Base-by-base conservation (phyloP, 352 stramenopile genomes). In the Pythium volutum region DNA sequence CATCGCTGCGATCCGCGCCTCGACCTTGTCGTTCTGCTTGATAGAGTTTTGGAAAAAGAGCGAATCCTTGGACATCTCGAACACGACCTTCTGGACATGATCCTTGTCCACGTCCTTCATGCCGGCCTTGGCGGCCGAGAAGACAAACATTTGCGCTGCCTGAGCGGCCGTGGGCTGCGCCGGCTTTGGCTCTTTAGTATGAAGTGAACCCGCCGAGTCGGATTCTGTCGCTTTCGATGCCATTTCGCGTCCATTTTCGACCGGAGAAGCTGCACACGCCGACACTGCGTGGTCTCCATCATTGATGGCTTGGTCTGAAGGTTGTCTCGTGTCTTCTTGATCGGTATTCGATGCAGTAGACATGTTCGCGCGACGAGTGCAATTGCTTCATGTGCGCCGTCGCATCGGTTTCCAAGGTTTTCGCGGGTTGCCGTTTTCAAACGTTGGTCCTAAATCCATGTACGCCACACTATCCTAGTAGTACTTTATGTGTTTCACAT, bases 61-160 rank as follows among this genome's bases (percentile, higher is more conserved):
- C 23, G 90, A 98, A 76, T 98, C 87, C 66, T 97, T 97, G 41
- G 89, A 97, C 74, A 98, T 93, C 52, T 97, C 81, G 56, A 98
- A 84, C 62, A 98, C 91, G 22, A 98, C 91, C 56, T 92, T 76
- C 73, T 98, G 89, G 46, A 98, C 93, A 59, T 87, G 84, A 27
- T 81, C 72, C 41, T 93, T 93, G 79, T 98, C 78, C 41, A 96
- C 81, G 34, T 80, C 72, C 26, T 83, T 76, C 88, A 97, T 97
- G 6, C 90, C 90, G 18, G 90, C 90, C 58, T 97, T 96, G 36
- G 83, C 70, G 9, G 73, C 82, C 27, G 88, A 89, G 64, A 95
- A 94, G 47, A 93, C 84, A 64, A 92, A 93, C 69, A 97, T 61
- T 20, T 69, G 54, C 39, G 62, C 62, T 4, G 62, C 55, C 26